Evolutionary conservation across 2,329 filamentous ascomycete species (phyloP), one percentile per base, ranked within the genome.

Genomic region (Metarhizium anisopliae): DNA sequence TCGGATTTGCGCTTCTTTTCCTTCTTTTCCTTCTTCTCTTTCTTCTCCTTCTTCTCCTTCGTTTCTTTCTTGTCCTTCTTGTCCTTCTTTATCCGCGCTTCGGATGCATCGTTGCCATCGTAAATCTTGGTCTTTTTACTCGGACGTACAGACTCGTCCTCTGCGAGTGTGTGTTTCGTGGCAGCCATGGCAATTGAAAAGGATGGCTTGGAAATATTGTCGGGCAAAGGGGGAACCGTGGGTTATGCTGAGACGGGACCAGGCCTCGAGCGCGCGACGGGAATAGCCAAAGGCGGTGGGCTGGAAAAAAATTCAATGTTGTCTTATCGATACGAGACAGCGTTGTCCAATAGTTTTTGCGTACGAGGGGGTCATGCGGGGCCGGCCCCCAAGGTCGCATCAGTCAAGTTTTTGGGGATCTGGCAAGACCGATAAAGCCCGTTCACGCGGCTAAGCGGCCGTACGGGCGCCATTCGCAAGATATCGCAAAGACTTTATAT

Each of bases 121-220:
- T 63, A 61, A 57, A 70, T 61, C 67, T 74, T 74, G 57, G 67
- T 66, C 65, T 74, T 74, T 64, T 74, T 74, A 59, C 63, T 66
- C 14, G 72, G 70, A 29, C 69, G 67, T 29, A 62, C 59, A 51
- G 61, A 62, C 60, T 73, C 70, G 60, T 63, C 67, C 54, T 74
- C 72, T 36, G 66, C 66, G 60, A 72, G 66, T 18, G 62, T 58
- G 58, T 72, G 72, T 62, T 74, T 74, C 20, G 71, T 72, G 16
- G 72, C 72, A 50, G 72, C 71, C 72, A 74, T 74, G 54, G 29
- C 32, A 40, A 29, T 18, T 45, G 47, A 20, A 35, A 8, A 35
- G 10, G 32, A 11, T 11, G 10, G 10, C 32, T 2, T 11, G 25
- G 10, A 35, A 35, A 35, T 35, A 35, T 35, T 5, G 32, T 35